These are phyloP conservation scores for Solanum piurae DNA, from an alignment of 257 asterid genomes.

Conservation along the genomic window DNA sequence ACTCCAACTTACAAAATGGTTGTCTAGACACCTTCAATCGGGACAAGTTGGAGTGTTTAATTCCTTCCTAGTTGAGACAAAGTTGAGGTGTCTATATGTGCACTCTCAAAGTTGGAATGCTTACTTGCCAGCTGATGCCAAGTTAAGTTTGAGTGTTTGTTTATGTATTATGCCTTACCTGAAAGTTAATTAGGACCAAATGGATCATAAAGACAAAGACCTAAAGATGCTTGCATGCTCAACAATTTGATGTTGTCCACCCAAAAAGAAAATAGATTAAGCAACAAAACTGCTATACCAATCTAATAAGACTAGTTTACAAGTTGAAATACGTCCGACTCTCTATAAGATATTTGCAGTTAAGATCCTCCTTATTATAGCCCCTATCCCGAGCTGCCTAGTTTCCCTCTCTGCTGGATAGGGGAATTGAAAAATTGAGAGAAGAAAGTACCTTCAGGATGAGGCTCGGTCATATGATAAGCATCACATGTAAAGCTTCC, in stretches of 20 bases:
- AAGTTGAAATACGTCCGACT: neutral
- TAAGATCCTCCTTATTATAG: neutral
- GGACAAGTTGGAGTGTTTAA: neutral
- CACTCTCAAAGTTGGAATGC: neutral
- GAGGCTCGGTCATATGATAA: constrained; percentile 22
- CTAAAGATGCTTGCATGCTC: neutral
- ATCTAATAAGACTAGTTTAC: neutral
- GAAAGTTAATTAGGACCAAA: neutral
- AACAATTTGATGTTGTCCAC: neutral
- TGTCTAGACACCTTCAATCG: neutral
- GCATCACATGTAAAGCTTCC: constrained; percentile 44
- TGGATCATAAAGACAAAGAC: neutral
- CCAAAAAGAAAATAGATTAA: neutral
- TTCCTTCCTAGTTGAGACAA: neutral
- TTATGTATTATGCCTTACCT: neutral
- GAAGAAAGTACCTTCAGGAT: constrained; percentile 19
- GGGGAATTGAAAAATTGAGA: neutral
- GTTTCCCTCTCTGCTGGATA: neutral
- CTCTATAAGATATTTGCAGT: neutral
- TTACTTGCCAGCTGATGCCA: neutral
- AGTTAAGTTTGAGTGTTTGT: neutral
- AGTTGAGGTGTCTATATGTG: neutral
- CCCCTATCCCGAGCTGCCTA: neutral
- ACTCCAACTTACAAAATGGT: neutral
- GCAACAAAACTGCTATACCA: neutral